Evolutionary conservation across 345 rosid genomes (phyloP).

Genomic region (Rhizophora apiculata): DNA sequence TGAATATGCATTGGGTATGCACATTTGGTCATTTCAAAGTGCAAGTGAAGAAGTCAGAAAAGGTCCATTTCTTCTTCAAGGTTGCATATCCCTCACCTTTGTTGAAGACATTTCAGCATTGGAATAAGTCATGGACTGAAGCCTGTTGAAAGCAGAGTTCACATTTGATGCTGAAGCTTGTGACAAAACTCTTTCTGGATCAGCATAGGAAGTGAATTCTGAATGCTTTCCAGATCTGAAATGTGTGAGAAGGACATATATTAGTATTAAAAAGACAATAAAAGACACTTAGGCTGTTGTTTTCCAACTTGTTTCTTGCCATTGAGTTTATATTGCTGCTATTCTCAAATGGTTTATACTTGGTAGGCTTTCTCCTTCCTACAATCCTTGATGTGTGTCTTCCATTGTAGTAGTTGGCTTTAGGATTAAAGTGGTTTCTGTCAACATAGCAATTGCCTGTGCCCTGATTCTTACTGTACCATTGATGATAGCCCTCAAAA

Average conservation of each 20-base stretch:
- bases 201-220: slow-evolving; percentile 4
- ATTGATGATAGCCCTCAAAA: slow-evolving; percentile 8
- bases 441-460: background rate
- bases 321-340: background rate
- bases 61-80: slow-evolving; percentile 5
- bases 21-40: background rate
- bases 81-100: slow-evolving; percentile 5
- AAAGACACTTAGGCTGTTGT: background rate
- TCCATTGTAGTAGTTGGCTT: background rate
- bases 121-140: slow-evolving; percentile 1
- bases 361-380: slow-evolving; percentile 20
- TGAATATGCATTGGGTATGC: background rate
- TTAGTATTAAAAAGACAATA: background rate
- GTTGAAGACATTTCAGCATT: slow-evolving; percentile 1
- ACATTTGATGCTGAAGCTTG: background rate
- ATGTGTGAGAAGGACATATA: background rate
- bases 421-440: slow-evolving; percentile 11
- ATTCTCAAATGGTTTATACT: slow-evolving; percentile 13
- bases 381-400: background rate
- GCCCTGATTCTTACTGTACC: background rate
- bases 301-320: background rate
- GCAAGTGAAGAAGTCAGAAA: slow-evolving; percentile 7
- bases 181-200: slow-evolving; percentile 5
- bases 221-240: slow-evolving; percentile 12
- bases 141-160: slow-evolving; percentile 6